Evolutionary conservation across 768 basidiomycete species (phyloP), one percentile per base, ranked within the genome.

Genomic region (Hysterangium stoloniferum): DNA sequence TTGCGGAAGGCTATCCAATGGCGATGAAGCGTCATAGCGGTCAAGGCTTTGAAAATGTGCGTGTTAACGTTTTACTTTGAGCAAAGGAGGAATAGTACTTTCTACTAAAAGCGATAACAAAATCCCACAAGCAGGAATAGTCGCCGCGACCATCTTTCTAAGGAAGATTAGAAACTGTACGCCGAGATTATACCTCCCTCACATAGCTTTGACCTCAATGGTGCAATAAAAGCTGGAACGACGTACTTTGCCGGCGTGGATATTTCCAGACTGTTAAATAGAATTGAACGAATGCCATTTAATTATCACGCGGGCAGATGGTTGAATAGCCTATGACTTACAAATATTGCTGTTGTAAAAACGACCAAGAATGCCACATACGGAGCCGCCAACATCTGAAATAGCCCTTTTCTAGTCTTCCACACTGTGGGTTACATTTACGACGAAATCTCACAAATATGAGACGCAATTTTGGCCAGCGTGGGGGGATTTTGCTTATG

Each of bases 211-310:
- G 12, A 27, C 22, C 4, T 22, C 20, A n/a, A 48, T 35, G 11
- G 36, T 12, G 33, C 47, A 48, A 28, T 48, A 48, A 27, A 48
- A 8, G 20, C 35, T 17, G 13, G 47, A 48, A 7, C 47, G 34
- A 37, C 24, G 34, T 27, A 48, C 47, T 24, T 13, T 13, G 33
- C 27, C 19, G 6, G 47, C 32, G 6, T 48, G 33, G 24, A 12
- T 48, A 35, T 25, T 22, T 2, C 12, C 47, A 5, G 4, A 20
- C 47, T 48, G 37, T 19, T 12, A 17, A 35, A 24, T n/a, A n/a
- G n/a, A n/a, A n/a, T n/a, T n/a, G n/a, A 36, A 9, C 2, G 19
- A n/a, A 37, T 9, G n/a, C 37, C 9, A 4, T 2, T 45, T 29
- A 31, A 17, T 35, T 27, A n/a, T n/a, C n/a, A n/a, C n/a, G n/a